Base-by-base conservation (phyloP, 2,329 filamentous ascomycete species). In the Cryphonectria nitschkei region DNA sequence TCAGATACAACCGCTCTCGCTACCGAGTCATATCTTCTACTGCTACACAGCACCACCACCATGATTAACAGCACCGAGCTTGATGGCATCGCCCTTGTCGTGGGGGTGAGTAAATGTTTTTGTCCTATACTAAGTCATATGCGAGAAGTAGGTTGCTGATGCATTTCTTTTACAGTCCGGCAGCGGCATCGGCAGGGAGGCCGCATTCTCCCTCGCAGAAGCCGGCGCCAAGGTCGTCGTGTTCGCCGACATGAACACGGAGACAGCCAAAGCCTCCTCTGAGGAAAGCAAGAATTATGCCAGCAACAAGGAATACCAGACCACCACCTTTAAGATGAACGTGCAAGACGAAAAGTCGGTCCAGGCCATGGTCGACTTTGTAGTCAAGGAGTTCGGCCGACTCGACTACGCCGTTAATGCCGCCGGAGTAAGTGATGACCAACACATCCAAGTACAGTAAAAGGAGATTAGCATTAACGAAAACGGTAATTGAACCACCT, bases 391-490 rank as follows among this genome's bases (percentile, higher is more conserved):
- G 32, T 74, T 74, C 56, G 74, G 73, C 13, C 72, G 74, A 0
- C 67, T 76, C 37, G 74, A 76, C 67, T 76, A 76, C 50, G 70
- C 70, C 26, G 72, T 76, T 34, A 75, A 76, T 60, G 68, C 69
- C 13, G 75, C 74, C 19, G 74, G 74, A 29, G 73, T 70, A 60
- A 73, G 73, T 72, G 13, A 68, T 61, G 22, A 6, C 26, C n/a
- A 32, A 32, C n/a, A 32, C 2, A 56, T n/a, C 52, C 13, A 37
- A 61, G 2, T 22, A 52, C n/a, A 5, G 19, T 34, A 37, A 37
- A 65, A 43, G 41, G n/a, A n/a, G n/a, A n/a, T n/a, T n/a, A n/a
- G n/a, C n/a, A n/a, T n/a, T 16, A 46, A 14, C 22, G 62, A 11
- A 19, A n/a, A 46, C 54, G n/a, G n/a, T n/a, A n/a, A n/a, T n/a